Evolutionary conservation across 2,329 filamentous ascomycete genomes (phyloP).

Genomic region (Leptodontidium sp.): DNA sequence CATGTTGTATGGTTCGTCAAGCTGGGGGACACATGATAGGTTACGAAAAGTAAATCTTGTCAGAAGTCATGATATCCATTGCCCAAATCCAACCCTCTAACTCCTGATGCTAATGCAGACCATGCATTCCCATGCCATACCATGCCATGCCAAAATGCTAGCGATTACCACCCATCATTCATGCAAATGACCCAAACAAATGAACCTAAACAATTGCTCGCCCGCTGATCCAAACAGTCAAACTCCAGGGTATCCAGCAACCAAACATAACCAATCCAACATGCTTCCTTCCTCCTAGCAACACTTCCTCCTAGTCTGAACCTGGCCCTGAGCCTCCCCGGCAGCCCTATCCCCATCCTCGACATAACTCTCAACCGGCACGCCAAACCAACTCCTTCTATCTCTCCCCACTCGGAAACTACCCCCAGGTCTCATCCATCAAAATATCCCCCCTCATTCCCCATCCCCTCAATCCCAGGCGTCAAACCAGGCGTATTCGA

Average conservation of each 20-base stretch:
- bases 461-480: slow-evolving; percentile 46
- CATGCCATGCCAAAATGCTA: slow-evolving; percentile 37
- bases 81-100: slow-evolving; percentile 19
- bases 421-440: slow-evolving; percentile 58
- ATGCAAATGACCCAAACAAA: neutral
- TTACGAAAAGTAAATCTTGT: neutral
- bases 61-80: slow-evolving; percentile 25
- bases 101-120: slow-evolving; percentile 29
- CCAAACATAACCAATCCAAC: slow-evolving; percentile 22
- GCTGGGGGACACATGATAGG: neutral
- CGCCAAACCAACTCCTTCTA: slow-evolving; percentile 71
- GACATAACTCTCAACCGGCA: slow-evolving; percentile 56
- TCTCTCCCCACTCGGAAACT: slow-evolving; percentile 70
- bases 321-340: slow-evolving; percentile 37
- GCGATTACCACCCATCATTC: slow-evolving; percentile 26
- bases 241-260: slow-evolving; percentile 39
- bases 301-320: slow-evolving; percentile 45
- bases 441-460: slow-evolving; percentile 50
- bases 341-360: slow-evolving; percentile 46
- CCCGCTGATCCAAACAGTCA: slow-evolving; percentile 27
- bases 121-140: slow-evolving; percentile 14
- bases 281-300: slow-evolving; percentile 31
- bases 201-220: neutral
- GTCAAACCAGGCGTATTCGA: slow-evolving; percentile 54
- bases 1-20: neutral